Conservation (phyloP, 139 green algal genomes). For the Penium margaritaceum region DNA sequence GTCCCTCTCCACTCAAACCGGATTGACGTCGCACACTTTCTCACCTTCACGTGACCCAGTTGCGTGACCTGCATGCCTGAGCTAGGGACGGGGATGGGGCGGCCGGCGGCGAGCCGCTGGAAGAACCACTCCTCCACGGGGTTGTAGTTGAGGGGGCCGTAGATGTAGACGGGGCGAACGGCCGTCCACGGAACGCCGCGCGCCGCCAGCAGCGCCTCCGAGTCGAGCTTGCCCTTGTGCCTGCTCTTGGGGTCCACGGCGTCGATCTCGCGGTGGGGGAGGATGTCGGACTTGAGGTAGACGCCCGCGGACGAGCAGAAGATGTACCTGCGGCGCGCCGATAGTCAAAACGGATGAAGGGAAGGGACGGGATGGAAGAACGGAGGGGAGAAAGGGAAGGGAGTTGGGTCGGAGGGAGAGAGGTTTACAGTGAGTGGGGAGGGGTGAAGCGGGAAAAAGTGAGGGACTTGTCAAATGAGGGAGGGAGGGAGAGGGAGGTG, state of each 20-base stretch:
- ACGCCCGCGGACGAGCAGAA: conserved; percentile 85
- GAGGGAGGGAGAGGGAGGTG: background rate
- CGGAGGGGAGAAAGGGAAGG: background rate
- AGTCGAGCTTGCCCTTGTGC: conserved; percentile 95
- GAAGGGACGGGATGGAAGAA: background rate
- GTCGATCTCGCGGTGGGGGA: conserved; percentile 80
- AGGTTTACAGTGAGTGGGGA: background rate
- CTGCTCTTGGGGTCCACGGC: conserved; percentile 74
- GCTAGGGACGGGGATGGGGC: conserved; percentile 79
- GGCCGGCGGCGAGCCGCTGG: conserved; percentile 71
- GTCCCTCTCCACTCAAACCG: no score
- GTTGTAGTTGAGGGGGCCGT: conserved; percentile 94
- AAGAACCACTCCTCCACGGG: conserved; percentile 74
- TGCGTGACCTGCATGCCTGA: conserved; percentile 70
- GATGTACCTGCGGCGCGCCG: conserved; percentile 58
- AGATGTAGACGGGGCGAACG: conserved; percentile 92
- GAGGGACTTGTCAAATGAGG: background rate
- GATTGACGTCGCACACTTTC: no score
- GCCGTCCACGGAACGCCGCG: conserved; percentile 77
- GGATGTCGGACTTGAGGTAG: conserved; percentile 87
- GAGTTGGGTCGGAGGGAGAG: background rate
- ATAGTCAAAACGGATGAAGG: background rate
- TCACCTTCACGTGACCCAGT: conserved; percentile 48
- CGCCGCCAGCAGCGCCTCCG: conserved; percentile 69
- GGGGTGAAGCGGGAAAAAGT: background rate